Conservation (phyloP, 495 filamentous ascomycete species). For the Aspergillus ostianus region DNA sequence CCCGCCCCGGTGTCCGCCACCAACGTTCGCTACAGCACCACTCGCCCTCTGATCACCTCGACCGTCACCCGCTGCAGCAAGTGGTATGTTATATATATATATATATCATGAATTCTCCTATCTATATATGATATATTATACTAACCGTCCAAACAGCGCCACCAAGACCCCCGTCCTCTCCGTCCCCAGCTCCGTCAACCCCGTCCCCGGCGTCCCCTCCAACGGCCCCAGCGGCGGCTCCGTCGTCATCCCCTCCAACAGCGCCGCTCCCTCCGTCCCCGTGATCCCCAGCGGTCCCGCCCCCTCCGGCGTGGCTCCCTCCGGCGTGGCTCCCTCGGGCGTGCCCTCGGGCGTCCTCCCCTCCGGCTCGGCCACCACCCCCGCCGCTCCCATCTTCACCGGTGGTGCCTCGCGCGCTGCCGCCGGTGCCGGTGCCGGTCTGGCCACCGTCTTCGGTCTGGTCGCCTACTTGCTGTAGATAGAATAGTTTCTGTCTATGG, state of each 20-base stretch:
- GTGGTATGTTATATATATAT: conserved; percentile 47
- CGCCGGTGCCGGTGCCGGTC: conserved; percentile 62
- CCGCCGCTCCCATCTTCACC: conserved; percentile 47
- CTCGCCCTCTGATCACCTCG: conserved; percentile 63
- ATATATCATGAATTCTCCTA: background rate
- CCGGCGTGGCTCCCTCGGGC: conserved; percentile 20
- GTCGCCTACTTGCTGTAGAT: conserved; percentile 75
- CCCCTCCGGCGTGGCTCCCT: background rate
- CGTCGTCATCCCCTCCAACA: conserved; percentile 43
- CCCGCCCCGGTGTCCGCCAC: conserved; percentile 62
- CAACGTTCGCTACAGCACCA: conserved; percentile 58
- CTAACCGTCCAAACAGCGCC: conserved; percentile 19
- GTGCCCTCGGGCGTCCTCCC: conserved; percentile 32
- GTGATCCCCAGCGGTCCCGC: conserved; percentile 41
- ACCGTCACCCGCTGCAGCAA: conserved; percentile 63
- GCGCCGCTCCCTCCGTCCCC: conserved; percentile 51
- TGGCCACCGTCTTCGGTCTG: conserved; percentile 72
- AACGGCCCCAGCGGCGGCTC: conserved; percentile 33
- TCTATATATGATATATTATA: conserved; percentile 12
- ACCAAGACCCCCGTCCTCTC: background rate
- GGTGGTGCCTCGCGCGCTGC: conserved; percentile 49
- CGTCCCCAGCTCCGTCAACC: conserved; percentile 16
- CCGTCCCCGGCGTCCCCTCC: conserved; percentile 46
- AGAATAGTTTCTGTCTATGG: conserved; percentile 6
- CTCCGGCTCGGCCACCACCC: conserved; percentile 46